These are phyloP conservation scores for Starmerella lactis-condensi DNA, from an alignment of 805 yeast species.

Conservation along the genomic window DNA sequence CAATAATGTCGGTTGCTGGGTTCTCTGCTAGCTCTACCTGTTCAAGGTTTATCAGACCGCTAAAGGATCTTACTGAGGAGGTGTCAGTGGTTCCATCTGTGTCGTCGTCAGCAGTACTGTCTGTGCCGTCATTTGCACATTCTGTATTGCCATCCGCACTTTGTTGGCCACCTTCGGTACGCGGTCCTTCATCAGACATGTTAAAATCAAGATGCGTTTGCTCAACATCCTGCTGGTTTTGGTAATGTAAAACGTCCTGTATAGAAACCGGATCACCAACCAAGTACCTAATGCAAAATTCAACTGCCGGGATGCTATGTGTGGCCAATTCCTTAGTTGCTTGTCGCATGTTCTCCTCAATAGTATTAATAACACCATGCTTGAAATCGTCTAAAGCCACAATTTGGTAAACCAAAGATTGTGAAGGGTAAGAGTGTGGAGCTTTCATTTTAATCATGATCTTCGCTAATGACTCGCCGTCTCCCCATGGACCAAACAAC, in stretches of 20 bases:
- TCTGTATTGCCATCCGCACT: constrained; percentile 4
- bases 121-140: constrained; percentile 4
- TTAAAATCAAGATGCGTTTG: too few species aligned
- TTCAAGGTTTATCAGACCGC: constrained; percentile 1
- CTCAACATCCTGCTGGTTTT: constrained; percentile 15
- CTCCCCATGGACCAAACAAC: constrained; percentile 63
- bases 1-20: constrained; percentile 26
- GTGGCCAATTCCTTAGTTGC: constrained; percentile 41
- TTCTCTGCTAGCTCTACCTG: not conserved
- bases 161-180: not conserved
- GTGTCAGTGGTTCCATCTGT: constrained; percentile 5
- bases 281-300: constrained; percentile 54
- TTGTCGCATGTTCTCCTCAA: constrained; percentile 26
- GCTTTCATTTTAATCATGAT: constrained; percentile 51
- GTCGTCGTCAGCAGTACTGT: constrained; percentile 17
- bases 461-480: constrained; percentile 35
- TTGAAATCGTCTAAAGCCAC: not conserved
- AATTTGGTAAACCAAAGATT: constrained; percentile 32
- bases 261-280: constrained; percentile 38
- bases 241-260: constrained; percentile 11
- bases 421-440: constrained; percentile 54
- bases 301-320: constrained; percentile 51
- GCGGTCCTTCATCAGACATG: too few species aligned
- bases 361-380: not conserved
- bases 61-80: not conserved